Evolutionary conservation across 306 rosid species (phyloP), one percentile per base, ranked within the genome.

Genomic region (Pueraria montana): DNA sequence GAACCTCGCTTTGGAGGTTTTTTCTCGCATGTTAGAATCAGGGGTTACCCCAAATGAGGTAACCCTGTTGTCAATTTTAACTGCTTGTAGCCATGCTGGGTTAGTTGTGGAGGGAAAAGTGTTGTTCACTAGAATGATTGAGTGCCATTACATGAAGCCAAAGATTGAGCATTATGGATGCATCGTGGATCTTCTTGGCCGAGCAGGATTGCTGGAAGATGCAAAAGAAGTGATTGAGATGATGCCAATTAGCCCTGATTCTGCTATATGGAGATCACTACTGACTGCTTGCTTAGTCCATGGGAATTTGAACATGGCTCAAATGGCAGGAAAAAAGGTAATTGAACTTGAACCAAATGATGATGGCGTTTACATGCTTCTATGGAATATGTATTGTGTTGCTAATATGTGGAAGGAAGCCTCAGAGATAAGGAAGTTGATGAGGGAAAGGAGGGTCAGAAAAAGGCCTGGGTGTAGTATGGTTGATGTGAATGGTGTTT

Each of bases 341-440:
- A 76, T 83, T 21, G 86, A 83, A 62, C 66, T 83, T 46, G 82
- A 58, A 45, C 82, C 73, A 56, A 55, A 64, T 56, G 86, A 76
- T 77, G 78, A 74, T 69, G 82, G 86, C 2, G 58, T 83, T 56
- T 58, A 58, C 34, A 53, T 74, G 68, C 81, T 82, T 74, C 50
- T 75, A 8, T 82, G 85, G 80, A 82, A 64, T 82, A 45, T 53
- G 38, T 82, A 38, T 52, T 64, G 18, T 52, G 74, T 72, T 23
- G 75, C 80, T 21, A 74, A 74, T 43, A 82, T 74, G 86, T 76
- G 86, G 86, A 76, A 76, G 27, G 82, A 82, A 45, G 82, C 77
- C 27, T 76, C 59, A 11, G 64, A 76, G 40, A n/a, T 82, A 67
- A 82, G 82, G 72, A 76, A 55, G 74, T 24, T 17, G 46, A 69